A percentile compares a stretch with the other conserved stretches of the same genome.
Conservation (phyloP, 1,139 yeast species). For the Lodderomyces elongisporus region DNA sequence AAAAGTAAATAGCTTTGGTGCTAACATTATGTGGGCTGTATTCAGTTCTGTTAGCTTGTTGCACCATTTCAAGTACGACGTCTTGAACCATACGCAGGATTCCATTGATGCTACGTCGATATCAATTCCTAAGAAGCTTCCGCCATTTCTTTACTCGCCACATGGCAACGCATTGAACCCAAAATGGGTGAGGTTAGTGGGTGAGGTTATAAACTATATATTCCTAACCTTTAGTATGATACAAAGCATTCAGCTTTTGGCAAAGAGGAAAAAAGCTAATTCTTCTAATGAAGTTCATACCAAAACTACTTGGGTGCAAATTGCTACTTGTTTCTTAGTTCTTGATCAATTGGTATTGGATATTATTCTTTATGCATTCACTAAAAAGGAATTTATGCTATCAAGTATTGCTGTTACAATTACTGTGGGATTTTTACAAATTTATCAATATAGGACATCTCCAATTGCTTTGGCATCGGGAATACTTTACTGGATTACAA, state of each 20-base stretch:
- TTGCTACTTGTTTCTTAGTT: conserved; percentile 8
- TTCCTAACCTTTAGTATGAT: conserved; percentile 13
- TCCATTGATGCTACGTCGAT: no score
- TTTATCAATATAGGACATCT: conserved; percentile 27
- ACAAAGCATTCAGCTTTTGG: conserved; percentile 16
- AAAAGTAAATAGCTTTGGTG: no score
- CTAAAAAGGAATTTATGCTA: background rate
- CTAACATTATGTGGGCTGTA: no score
- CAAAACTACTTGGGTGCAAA: conserved; percentile 8
- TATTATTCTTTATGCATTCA: conserved; percentile 2
- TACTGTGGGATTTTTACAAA: conserved; percentile 26
- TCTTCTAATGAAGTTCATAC: background rate
- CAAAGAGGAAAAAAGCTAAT: background rate
- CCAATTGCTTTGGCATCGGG: conserved; percentile 24
- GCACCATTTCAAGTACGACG: no score
- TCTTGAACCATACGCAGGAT: no score
- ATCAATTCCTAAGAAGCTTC: conserved; percentile 3
- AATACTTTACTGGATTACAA: conserved; percentile 27
- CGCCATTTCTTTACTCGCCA: conserved; percentile 12
- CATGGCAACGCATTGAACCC: conserved; percentile 27
- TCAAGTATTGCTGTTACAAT: conserved; percentile 2
- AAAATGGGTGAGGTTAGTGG: conserved; percentile 23
- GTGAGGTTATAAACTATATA: conserved; percentile 10
- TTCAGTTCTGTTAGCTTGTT: no score
- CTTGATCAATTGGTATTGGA: conserved; percentile 4